A percentile compares a stretch with the other conserved stretches of the same genome.
Conservation (phyloP, 2,329 filamentous ascomycete genomes). For the Fusarium albidum region DNA sequence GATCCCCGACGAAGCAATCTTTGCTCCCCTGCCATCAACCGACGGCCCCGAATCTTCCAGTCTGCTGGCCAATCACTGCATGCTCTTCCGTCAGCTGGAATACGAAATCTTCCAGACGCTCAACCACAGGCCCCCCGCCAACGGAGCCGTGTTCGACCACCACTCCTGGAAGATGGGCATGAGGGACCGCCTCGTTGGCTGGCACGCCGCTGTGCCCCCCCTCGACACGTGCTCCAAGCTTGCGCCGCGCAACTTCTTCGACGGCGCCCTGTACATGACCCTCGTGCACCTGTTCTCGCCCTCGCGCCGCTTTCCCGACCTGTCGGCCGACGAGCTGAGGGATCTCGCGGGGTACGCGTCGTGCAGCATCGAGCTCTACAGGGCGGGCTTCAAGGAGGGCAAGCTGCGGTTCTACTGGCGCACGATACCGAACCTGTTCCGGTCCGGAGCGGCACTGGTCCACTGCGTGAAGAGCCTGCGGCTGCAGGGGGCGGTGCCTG, state of each 20-base stretch:
- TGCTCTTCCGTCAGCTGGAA: constrained; percentile 33
- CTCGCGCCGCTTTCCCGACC: constrained; percentile 23
- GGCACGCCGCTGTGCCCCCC: constrained; percentile 23
- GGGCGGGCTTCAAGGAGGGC: constrained; percentile 28
- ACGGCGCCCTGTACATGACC: constrained; percentile 24
- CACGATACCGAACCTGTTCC: constrained; percentile 38
- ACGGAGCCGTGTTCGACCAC: constrained; percentile 24
- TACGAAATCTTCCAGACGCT: constrained; percentile 37
- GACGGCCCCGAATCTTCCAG: constrained; percentile 7
- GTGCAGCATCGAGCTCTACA: constrained; percentile 30
- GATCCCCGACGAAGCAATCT: constrained; percentile 29
- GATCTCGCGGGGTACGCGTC: constrained; percentile 28
- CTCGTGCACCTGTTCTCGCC: constrained; percentile 35
- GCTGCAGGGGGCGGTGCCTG: neutral
- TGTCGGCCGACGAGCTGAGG: constrained; percentile 16
- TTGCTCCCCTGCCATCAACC: constrained; percentile 11
- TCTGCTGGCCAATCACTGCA: constrained; percentile 30
- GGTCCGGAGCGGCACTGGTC: constrained; percentile 28
- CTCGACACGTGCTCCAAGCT: constrained; percentile 26
- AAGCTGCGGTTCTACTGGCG: constrained; percentile 41
- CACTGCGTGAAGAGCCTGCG: constrained; percentile 28
- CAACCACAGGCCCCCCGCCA: constrained; percentile 14
- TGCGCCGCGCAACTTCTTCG: constrained; percentile 34
- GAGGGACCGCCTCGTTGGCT: constrained; percentile 25
- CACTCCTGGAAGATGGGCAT: constrained; percentile 31